Evolutionary conservation across 306 rosid species (phyloP).

Genomic region (Phaseolus lunatus): DNA sequence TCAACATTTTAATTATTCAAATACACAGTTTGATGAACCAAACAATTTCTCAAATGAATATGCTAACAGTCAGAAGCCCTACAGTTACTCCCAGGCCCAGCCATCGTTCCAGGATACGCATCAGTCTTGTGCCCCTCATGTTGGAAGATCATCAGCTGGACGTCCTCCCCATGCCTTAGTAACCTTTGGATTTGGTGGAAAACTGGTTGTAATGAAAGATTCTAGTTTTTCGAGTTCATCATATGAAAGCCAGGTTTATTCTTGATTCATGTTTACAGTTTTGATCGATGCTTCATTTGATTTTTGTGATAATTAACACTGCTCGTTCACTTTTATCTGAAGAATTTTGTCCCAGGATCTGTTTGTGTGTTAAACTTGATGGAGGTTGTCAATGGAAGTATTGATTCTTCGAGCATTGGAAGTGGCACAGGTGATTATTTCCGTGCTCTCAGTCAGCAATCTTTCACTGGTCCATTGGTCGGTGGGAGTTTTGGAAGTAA

Average conservation of each 20-base stretch:
- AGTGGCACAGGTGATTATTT: constrained; percentile 63
- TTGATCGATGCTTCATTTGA: constrained; percentile 37
- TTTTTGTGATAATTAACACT: constrained; percentile 44
- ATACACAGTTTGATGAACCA: constrained; percentile 53
- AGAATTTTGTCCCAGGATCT: constrained; percentile 71
- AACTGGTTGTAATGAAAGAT: constrained; percentile 83
- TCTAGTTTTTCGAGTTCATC: constrained; percentile 56
- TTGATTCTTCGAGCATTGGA: constrained; percentile 54
- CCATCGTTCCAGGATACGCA: constrained; percentile 64
- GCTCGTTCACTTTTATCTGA: constrained; percentile 53
- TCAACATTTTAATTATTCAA: constrained; percentile 64
- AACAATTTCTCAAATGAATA: constrained; percentile 53
- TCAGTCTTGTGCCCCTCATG: constrained; percentile 63
- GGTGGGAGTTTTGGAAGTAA: constrained; percentile 90
- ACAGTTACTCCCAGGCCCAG: constrained; percentile 58
- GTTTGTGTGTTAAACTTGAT: constrained; percentile 75
- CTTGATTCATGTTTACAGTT: constrained; percentile 44
- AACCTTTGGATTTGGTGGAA: constrained; percentile 94
- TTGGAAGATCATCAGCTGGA: constrained; percentile 78
- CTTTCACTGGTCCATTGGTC: constrained; percentile 96
- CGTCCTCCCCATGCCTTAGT: constrained; percentile 95
- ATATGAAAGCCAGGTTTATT: constrained; percentile 75
- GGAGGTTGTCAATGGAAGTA: constrained; percentile 70
- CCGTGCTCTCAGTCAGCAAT: constrained; percentile 76
- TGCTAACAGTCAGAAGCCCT: constrained; percentile 58